These are phyloP conservation scores for Backusella sp. DNA, from an alignment of 192 early-diverging fungal species.

Conservation along the genomic window DNA sequence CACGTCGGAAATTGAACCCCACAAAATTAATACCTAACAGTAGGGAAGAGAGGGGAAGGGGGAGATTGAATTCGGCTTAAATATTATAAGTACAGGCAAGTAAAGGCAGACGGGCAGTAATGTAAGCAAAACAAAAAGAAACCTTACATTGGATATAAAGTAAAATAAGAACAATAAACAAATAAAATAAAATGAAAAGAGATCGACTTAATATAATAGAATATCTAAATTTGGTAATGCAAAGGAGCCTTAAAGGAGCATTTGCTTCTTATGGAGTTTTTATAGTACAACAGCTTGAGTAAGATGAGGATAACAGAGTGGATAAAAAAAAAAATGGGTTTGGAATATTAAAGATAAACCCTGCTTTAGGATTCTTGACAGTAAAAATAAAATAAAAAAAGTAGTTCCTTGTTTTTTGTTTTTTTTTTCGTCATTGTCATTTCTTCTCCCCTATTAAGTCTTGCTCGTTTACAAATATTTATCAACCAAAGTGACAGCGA, in stretches of 20 bases:
- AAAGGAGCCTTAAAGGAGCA: neutral
- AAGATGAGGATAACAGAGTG: neutral
- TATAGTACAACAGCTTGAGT: neutral
- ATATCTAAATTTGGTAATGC: slow-evolving; percentile 1
- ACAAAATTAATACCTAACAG: neutral
- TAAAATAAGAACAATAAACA: neutral
- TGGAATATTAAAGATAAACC: neutral
- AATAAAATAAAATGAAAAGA: neutral
- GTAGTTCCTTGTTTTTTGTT: neutral
- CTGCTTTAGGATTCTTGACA: neutral
- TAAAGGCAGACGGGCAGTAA: neutral
- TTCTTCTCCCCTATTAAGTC: neutral
- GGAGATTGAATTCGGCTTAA: neutral
- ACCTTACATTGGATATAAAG: neutral
- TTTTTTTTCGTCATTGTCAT: neutral
- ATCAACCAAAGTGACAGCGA: neutral
- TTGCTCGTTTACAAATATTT: neutral
- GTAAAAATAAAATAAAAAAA: neutral
- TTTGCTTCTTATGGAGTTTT: neutral
- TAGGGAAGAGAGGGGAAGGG: neutral
- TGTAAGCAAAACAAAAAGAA: neutral
- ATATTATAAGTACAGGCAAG: neutral
- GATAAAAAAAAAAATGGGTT: neutral
- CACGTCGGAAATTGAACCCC: neutral
- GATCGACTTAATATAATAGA: slow-evolving; percentile 5